These are phyloP conservation scores for Taphrina pruni DNA, from an alignment of 1,139 yeast genomes.

Conservation along the genomic window DNA sequence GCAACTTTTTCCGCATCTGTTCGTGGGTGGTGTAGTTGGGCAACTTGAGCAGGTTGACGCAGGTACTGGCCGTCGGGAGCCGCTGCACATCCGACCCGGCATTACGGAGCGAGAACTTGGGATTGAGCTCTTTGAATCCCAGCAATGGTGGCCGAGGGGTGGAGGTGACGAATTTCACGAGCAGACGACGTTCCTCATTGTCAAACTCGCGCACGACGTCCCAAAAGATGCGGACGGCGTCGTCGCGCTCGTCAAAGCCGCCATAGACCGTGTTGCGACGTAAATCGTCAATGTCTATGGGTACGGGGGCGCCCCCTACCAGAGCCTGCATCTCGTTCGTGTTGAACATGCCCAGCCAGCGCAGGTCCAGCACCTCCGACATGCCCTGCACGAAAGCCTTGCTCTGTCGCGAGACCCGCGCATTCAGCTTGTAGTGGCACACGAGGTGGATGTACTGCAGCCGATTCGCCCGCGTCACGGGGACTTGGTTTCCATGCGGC, in stretches of 20 bases:
- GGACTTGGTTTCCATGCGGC: conserved; percentile 62
- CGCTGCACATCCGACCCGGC: conserved; percentile 64
- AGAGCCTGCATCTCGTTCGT: conserved; percentile 81
- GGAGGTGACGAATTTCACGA: conserved; percentile 64
- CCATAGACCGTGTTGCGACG: conserved; percentile 64
- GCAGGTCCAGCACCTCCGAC: conserved; percentile 67
- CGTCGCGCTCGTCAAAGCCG: conserved; percentile 66
- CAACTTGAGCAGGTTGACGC: conserved; percentile 82
- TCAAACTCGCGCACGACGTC: conserved; percentile 70
- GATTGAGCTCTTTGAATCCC: conserved; percentile 77
- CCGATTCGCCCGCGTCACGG: conserved; percentile 67
- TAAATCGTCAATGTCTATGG: conserved; percentile 74
- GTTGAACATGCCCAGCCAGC: conserved; percentile 85
- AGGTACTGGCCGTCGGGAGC: conserved; percentile 70
- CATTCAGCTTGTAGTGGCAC: conserved; percentile 79
- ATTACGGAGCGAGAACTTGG: conserved; percentile 79
- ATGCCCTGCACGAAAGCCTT: conserved; percentile 73
- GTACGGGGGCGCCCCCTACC: conserved; percentile 78
- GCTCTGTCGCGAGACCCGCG: conserved; percentile 64
- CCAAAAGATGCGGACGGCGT: conserved; percentile 68
- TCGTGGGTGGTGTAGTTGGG: conserved; percentile 78
- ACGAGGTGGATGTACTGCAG: conserved; percentile 77
- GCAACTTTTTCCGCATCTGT: conserved; percentile 55
- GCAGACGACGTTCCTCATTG: conserved; percentile 63
- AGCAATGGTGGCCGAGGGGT: conserved; percentile 69